Conservation (phyloP, 2,329 filamentous ascomycete genomes). For the Fusarium ambrosium region DNA sequence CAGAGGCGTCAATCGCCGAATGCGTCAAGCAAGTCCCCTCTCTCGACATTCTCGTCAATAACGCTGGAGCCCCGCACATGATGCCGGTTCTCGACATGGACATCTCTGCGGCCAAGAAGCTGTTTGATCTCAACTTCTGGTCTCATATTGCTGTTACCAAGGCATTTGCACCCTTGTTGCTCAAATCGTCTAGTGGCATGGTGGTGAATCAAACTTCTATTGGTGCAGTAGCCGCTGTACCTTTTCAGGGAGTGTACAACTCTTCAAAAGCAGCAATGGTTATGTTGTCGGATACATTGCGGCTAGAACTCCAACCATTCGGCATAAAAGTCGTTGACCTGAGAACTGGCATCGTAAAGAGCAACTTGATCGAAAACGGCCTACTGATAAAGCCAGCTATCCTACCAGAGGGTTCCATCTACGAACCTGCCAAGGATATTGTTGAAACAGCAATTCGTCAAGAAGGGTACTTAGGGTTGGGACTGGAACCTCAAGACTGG, state of each 20-base stretch:
- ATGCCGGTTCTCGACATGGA: slow-evolving; percentile 18
- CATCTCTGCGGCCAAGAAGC: slow-evolving; percentile 28
- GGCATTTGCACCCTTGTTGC: slow-evolving; percentile 50
- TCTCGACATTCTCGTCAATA: slow-evolving; percentile 21
- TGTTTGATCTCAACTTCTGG: slow-evolving; percentile 60
- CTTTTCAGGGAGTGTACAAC: slow-evolving; percentile 40
- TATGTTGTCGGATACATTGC: slow-evolving; percentile 43
- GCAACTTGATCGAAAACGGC: neutral
- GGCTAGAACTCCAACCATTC: slow-evolving; percentile 47
- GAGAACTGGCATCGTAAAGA: neutral
- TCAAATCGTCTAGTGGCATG: slow-evolving; percentile 38
- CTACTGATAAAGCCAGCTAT: neutral
- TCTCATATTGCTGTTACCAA: slow-evolving; percentile 53
- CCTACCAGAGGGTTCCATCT: neutral
- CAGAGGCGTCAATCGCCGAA: slow-evolving; percentile 40
- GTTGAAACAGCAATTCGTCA: neutral
- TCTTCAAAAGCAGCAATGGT: slow-evolving; percentile 43
- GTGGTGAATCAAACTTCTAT: slow-evolving; percentile 46
- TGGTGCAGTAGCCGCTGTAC: neutral
- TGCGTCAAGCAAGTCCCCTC: neutral
- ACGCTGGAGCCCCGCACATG: slow-evolving; percentile 13
- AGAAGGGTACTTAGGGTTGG: neutral
- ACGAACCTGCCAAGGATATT: neutral
- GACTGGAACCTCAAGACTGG: neutral
- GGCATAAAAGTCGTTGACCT: slow-evolving; percentile 39